Evolutionary conservation across 2,329 filamentous ascomycete genomes (phyloP).

Genomic region (Penicillium sp.): DNA sequence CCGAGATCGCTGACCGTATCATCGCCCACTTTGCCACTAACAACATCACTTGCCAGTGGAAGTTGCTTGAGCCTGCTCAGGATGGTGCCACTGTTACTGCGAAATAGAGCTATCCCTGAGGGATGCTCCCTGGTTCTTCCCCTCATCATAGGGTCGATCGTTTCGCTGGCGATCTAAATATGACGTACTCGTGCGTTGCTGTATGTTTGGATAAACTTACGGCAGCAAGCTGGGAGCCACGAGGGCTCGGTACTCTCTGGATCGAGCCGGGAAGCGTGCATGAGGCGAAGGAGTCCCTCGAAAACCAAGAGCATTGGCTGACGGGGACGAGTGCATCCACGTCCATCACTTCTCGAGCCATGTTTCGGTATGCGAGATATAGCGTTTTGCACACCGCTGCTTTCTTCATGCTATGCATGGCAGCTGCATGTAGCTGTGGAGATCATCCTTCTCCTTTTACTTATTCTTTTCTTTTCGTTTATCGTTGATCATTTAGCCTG

Average conservation of each 20-base stretch:
- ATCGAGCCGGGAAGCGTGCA: neutral
- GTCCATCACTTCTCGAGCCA: conserved; percentile 10
- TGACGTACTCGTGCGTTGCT: neutral
- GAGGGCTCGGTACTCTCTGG: neutral
- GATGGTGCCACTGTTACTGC: conserved; percentile 54
- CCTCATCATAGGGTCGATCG: neutral
- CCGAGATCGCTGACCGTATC: conserved; percentile 80
- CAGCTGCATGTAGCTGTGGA: conserved; percentile 19
- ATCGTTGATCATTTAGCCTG: conserved; percentile 1
- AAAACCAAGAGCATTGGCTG: neutral
- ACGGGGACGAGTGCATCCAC: conserved; percentile 4
- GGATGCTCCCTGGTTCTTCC: conserved; percentile 2
- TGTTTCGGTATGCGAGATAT: conserved; percentile 21
- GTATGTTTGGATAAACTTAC: neutral
- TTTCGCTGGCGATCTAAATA: neutral
- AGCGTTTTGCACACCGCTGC: conserved; percentile 28
- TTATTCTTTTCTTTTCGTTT: neutral
- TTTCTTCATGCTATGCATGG: conserved; percentile 22
- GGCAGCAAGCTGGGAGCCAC: neutral
- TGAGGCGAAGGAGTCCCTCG: neutral
- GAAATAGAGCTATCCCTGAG: conserved; percentile 21
- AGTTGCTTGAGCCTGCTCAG: conserved; percentile 84
- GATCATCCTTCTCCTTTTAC: neutral
- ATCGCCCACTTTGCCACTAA: conserved; percentile 72
- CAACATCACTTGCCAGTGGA: conserved; percentile 79